These are phyloP conservation scores for Cladorrhinum sp. DNA, from an alignment of 2,329 filamentous ascomycete species.

Conservation along the genomic window DNA sequence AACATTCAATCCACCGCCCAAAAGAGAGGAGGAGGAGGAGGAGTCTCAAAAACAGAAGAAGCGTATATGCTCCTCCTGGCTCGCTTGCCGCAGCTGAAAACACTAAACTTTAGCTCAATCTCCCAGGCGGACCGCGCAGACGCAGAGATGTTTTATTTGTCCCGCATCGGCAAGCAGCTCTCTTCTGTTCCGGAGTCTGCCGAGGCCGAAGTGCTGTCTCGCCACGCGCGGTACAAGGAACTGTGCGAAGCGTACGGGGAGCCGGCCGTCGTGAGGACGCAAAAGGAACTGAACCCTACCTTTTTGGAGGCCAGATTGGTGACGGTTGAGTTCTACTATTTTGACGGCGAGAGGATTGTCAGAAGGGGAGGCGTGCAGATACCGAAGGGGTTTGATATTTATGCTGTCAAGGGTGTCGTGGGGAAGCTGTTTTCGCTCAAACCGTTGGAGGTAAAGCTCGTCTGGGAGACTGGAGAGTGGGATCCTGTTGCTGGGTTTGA, in stretches of 20 bases:
- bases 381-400: constrained; percentile 75
- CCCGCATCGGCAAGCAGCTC: constrained; percentile 74
- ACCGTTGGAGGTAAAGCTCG: constrained; percentile 63
- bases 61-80: constrained; percentile 86
- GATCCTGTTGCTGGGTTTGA: constrained; percentile 69
- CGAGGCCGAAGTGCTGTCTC: constrained; percentile 52
- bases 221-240: constrained; percentile 69
- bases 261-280: constrained; percentile 57
- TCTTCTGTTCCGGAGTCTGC: constrained; percentile 55
- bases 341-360: constrained; percentile 17
- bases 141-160: constrained; percentile 91
- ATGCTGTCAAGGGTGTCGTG: constrained; percentile 75
- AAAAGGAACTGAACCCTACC: constrained; percentile 63
- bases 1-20: constrained; percentile 19
- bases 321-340: constrained; percentile 52
- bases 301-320: constrained; percentile 79
- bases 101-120: constrained; percentile 72
- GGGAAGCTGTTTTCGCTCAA: constrained; percentile 64
- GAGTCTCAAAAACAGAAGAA: constrained; percentile 63
- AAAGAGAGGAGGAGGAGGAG: constrained; percentile 39
- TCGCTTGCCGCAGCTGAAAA: constrained; percentile 64
- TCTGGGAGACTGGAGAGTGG: constrained; percentile 91
- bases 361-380: constrained; percentile 48
- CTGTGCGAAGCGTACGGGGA: constrained; percentile 75
- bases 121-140: constrained; percentile 73